phyloP scores from a whole-genome alignment of 257 asterid genomes.

The Salvia miltiorrhiza region DNA sequence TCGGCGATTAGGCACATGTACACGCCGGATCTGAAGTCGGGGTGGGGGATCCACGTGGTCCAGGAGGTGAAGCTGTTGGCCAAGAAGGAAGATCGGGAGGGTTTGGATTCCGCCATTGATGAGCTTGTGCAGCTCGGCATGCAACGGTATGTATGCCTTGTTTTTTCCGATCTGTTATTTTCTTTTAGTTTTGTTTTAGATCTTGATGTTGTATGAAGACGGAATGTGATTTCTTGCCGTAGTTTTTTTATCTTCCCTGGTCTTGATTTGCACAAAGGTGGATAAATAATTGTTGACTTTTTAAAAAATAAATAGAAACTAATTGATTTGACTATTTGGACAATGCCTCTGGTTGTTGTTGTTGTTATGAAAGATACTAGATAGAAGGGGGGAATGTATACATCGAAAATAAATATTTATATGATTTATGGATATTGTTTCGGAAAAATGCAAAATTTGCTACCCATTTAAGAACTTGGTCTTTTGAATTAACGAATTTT shows the following conservation, averaged over 20 bases:
- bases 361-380: neutral
- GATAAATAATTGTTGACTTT: neutral
- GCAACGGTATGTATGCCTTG: slow-evolving; percentile 55
- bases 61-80: slow-evolving; percentile 88
- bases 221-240: neutral
- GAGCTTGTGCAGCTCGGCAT: slow-evolving; percentile 78
- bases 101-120: slow-evolving; percentile 63
- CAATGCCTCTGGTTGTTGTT: neutral
- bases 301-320: too few species aligned
- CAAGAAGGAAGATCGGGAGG: slow-evolving; percentile 58
- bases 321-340: neutral
- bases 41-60: slow-evolving; percentile 96
- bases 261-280: neutral
- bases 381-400: too few species aligned
- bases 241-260: neutral
- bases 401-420: neutral
- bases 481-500: neutral
- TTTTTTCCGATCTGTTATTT: neutral
- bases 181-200: neutral
- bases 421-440: neutral
- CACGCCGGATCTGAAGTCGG: slow-evolving; percentile 82
- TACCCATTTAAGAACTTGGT: neutral
- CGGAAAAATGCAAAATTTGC: neutral
- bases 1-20: slow-evolving; percentile 77
- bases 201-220: neutral